phyloP scores from a whole-genome alignment of 192 early-diverging fungal genomes.

The Coemansia umbellata region DNA sequence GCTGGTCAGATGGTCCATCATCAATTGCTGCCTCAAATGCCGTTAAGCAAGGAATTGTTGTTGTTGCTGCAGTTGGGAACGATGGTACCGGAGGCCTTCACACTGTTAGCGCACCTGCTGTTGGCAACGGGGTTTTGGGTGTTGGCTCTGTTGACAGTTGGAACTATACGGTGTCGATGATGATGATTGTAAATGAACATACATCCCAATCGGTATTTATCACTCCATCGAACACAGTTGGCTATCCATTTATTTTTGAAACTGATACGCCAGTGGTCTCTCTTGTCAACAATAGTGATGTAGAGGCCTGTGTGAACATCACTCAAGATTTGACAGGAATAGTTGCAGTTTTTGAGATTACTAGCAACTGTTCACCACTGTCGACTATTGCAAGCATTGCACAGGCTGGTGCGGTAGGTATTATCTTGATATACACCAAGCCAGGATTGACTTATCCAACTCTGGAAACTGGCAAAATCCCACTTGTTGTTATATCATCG shows the following conservation, averaged over 20 bases:
- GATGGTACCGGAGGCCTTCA: conserved; percentile 60
- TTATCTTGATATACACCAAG: neutral
- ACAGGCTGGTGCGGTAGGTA: neutral
- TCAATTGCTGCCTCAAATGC: conserved; percentile 49
- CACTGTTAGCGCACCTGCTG: conserved; percentile 51
- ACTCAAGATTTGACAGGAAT: neutral
- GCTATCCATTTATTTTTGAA: conserved; percentile 10
- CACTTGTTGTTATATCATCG: neutral
- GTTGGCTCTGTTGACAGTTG: conserved; percentile 59
- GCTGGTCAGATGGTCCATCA: conserved; percentile 54
- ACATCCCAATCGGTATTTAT: neutral
- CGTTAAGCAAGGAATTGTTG: conserved; percentile 50
- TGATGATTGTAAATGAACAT: conserved; percentile 10
- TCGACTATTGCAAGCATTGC: neutral
- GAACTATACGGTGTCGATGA: conserved; percentile 32
- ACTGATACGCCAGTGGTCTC: conserved; percentile 13
- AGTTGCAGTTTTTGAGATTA: neutral
- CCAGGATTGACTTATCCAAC: neutral
- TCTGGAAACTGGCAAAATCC: too few relatives aligned
- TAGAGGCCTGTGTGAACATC: neutral
- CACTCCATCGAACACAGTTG: conserved; percentile 2
- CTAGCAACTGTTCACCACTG: neutral
- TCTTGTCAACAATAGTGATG: conserved; percentile 5
- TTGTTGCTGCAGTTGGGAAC: conserved; percentile 74
- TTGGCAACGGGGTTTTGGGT: conserved; percentile 52